Evolutionary conservation across 2,329 filamentous ascomycete genomes (phyloP).

Genomic region (Colletotrichum theobromicola): DNA sequence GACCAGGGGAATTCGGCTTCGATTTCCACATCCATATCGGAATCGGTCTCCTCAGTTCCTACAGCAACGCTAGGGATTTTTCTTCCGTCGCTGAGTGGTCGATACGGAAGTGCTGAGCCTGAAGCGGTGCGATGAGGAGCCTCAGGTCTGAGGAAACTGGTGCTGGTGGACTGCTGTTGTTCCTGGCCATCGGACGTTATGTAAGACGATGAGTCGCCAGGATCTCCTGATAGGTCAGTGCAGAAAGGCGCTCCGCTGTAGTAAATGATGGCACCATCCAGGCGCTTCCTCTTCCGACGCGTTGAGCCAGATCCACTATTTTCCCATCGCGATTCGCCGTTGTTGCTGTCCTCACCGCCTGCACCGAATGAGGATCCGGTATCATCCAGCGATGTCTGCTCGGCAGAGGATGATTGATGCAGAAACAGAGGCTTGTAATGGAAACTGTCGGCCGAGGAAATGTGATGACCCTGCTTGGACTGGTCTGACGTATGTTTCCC

Average conservation of each 20-base stretch:
- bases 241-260: conserved; percentile 83
- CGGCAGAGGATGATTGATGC: conserved; percentile 52
- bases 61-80: conserved; percentile 14
- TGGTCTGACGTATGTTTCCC: conserved; percentile 33
- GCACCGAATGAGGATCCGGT: conserved; percentile 53
- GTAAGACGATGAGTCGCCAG: conserved; percentile 53
- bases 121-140: conserved; percentile 49
- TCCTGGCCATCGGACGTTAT: conserved; percentile 51
- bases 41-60: conserved; percentile 27
- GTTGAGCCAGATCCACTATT: conserved; percentile 53
- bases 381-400: conserved; percentile 53
- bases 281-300: conserved; percentile 56
- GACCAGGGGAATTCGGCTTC: conserved; percentile 50
- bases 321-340: conserved; percentile 51
- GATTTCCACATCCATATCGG: conserved; percentile 43
- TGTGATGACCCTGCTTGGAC: conserved; percentile 44
- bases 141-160: neutral
- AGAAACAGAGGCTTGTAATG: conserved; percentile 70
- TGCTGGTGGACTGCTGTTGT: conserved; percentile 29
- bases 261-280: conserved; percentile 81
- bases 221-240: conserved; percentile 77
- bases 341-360: conserved; percentile 50
- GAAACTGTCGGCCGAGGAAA: conserved; percentile 52
- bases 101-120: conserved; percentile 53
- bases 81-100: conserved; percentile 52